phyloP scores from a whole-genome alignment of 1,139 yeast species.

The Candida glucosophila region DNA sequence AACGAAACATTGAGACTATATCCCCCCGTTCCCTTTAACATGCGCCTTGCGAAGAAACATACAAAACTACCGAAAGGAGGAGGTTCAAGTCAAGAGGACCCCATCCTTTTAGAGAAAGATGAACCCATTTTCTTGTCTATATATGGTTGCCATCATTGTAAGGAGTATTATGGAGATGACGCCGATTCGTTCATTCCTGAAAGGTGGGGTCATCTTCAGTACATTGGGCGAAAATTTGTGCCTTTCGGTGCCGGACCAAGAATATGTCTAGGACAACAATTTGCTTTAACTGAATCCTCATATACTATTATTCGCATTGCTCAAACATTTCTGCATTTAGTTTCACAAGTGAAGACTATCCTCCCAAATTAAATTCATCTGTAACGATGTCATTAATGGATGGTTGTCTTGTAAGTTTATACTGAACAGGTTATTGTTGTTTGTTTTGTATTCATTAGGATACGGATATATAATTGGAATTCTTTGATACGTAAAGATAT shows the following conservation, averaged over 20 bases:
- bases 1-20: constrained; percentile 44
- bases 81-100: constrained; percentile 33
- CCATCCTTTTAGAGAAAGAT: constrained; percentile 37
- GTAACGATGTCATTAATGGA: constrained; percentile 13
- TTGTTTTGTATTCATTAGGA: too few species aligned
- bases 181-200: constrained; percentile 39
- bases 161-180: constrained; percentile 36
- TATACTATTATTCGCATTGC: constrained; percentile 25
- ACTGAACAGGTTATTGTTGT: too few species aligned
- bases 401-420: constrained; percentile 9
- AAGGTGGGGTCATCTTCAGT: constrained; percentile 34
- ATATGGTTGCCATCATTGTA: constrained; percentile 33
- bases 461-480: too few species aligned
- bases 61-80: constrained; percentile 48
- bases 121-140: constrained; percentile 29
- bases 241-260: constrained; percentile 41
- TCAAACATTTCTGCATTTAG: constrained; percentile 12
- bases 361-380: constrained; percentile 13
- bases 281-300: constrained; percentile 37
- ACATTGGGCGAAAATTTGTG: constrained; percentile 35
- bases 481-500: too few species aligned
- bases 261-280: constrained; percentile 38
- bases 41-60: constrained; percentile 32
- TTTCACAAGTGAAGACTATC: constrained; percentile 8
- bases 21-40: constrained; percentile 46